phyloP scores from a whole-genome alignment of 371 early-diverging fungal genomes.

The Mortierella sp. region DNA sequence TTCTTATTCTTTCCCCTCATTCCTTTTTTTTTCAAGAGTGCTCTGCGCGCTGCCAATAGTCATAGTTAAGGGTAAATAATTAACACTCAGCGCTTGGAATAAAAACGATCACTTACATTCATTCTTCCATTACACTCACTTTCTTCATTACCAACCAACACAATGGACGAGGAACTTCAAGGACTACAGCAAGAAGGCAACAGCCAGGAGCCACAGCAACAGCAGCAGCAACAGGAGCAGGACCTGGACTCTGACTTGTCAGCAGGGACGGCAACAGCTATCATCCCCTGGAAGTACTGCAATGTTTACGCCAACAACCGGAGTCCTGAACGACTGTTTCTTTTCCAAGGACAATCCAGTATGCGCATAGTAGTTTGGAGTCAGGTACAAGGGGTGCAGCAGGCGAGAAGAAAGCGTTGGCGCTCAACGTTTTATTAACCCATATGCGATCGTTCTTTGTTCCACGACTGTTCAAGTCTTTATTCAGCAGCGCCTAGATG shows the following conservation, averaged over 20 bases:
- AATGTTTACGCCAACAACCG: constrained; percentile 52
- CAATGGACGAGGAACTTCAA: constrained; percentile 7
- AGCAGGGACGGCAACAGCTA: constrained; percentile 10
- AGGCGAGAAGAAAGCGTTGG: no score
- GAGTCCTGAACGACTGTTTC: constrained; percentile 47
- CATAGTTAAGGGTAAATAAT: not conserved
- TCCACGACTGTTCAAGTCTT: constrained; percentile 20
- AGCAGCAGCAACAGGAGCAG: constrained; percentile 1
- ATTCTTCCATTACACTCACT: not conserved
- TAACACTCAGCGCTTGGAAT: not conserved
- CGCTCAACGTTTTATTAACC: not conserved
- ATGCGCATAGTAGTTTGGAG: not conserved
- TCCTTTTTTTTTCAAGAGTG: no score
- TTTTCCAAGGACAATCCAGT: constrained; percentile 45
- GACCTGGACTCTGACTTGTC: not conserved
- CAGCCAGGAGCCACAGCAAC: not conserved
- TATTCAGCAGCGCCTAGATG: constrained; percentile 42
- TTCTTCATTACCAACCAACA: not conserved
- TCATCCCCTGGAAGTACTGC: constrained; percentile 57
- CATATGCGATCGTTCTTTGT: not conserved
- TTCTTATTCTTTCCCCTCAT: not conserved
- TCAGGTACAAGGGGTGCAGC: not conserved
- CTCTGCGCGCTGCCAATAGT: not conserved
- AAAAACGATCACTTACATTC: not conserved
- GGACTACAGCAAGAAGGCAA: not conserved